A percentile compares a stretch with the other conserved stretches of the same genome.
Evolutionary conservation across 108 stramenopile genomes (phyloP).

Genomic region (Pseudonitzschia pungens): DNA sequence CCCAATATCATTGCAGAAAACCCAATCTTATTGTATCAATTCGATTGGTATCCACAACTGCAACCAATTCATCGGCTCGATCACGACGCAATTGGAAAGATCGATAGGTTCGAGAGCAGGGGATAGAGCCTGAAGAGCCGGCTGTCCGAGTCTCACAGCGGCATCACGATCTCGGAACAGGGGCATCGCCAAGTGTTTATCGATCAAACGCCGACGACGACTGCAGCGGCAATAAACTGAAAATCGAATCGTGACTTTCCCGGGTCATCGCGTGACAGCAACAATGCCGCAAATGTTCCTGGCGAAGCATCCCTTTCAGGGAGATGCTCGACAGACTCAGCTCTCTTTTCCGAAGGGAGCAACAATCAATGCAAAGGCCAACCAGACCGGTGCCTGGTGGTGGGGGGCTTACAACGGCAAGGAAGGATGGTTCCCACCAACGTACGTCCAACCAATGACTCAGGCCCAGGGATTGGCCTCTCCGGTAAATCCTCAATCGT

Average conservation of each 20-base stretch:
- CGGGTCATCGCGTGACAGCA: not conserved
- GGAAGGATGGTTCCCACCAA: constrained; percentile 86
- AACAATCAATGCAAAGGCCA: constrained; percentile 52
- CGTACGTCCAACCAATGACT: constrained; percentile 60
- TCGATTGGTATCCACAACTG: not conserved
- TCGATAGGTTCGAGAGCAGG: not conserved
- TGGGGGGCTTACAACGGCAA: constrained; percentile 72
- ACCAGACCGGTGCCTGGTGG: constrained; percentile 85
- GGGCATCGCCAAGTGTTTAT: not conserved
- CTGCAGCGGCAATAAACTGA: not conserved
- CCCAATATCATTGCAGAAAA: too few species aligned
- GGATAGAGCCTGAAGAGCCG: too few species aligned
- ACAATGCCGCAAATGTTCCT: constrained; percentile 34
- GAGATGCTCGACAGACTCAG: constrained; percentile 70
- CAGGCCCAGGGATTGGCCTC: constrained; percentile 24
- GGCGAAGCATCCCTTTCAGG: constrained; percentile 81
- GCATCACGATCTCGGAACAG: not conserved
- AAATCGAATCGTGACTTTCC: not conserved
- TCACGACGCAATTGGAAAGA: not conserved
- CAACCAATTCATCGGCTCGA: not conserved
- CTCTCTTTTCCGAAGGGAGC: constrained; percentile 69
- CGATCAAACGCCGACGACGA: not conserved
- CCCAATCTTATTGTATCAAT: too few species aligned
- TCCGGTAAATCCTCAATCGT: constrained; percentile 4
- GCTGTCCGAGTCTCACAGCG: not conserved